Conservation (phyloP, 2,329 filamentous ascomycete genomes). For the Graphilbum fragrans region DNA sequence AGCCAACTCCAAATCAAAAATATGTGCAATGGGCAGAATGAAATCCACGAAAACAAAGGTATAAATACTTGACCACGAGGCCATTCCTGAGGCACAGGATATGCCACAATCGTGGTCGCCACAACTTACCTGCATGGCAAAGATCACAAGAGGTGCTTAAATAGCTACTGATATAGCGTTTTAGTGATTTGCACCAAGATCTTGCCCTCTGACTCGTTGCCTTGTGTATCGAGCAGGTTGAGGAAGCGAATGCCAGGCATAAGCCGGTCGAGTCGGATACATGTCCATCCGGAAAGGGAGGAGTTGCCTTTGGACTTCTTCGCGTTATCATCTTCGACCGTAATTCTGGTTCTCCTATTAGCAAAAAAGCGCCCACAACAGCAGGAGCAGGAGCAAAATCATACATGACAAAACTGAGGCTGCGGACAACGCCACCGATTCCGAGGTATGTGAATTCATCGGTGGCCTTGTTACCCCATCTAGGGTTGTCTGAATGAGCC, state of each 20-base stretch:
- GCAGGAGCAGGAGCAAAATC: slow-evolving; percentile 18
- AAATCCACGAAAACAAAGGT: not conserved
- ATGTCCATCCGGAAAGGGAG: slow-evolving; percentile 39
- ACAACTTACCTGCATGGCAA: too few species aligned
- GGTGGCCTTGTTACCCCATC: slow-evolving; percentile 39
- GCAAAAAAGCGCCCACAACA: too few species aligned
- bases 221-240: slow-evolving; percentile 32
- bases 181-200: slow-evolving; percentile 42
- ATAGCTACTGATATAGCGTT: slow-evolving; percentile 16
- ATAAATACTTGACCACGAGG: not conserved
- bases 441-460: slow-evolving; percentile 46
- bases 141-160: too few species aligned
- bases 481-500: slow-evolving; percentile 35
- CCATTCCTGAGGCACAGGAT: too few species aligned
- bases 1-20: too few species aligned
- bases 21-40: too few species aligned
- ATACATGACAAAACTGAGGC: slow-evolving; percentile 63
- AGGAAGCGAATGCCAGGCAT: slow-evolving; percentile 43
- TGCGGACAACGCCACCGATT: slow-evolving; percentile 48
- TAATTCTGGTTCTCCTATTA: slow-evolving; percentile 36
- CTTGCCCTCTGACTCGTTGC: slow-evolving; percentile 30
- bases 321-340: slow-evolving; percentile 35
- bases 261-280: slow-evolving; percentile 46
- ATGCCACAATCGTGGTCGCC: too few species aligned
- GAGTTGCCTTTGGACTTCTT: slow-evolving; percentile 5